These are phyloP conservation scores for Eucalyptus leucophloia DNA, from an alignment of 345 rosid genomes.

Conservation along the genomic window DNA sequence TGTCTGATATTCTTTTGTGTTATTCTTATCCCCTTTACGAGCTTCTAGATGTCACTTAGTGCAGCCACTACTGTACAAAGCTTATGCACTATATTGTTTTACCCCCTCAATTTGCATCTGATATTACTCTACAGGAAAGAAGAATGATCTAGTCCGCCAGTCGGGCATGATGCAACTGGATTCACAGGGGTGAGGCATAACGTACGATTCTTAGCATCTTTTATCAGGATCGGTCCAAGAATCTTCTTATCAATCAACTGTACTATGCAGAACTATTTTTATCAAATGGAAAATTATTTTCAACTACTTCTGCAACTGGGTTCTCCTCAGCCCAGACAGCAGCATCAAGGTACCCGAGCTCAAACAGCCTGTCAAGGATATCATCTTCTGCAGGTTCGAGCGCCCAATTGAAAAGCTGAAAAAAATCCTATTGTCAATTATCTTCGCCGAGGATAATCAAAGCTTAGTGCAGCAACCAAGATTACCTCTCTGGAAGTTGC, in stretches of 20 bases:
- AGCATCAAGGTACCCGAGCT: constrained; percentile 77
- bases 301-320: constrained; percentile 41
- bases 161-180: neutral
- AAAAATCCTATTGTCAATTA: neutral
- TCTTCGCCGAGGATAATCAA: neutral
- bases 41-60: neutral
- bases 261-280: constrained; percentile 5
- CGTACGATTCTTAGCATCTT: neutral
- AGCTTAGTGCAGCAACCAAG: neutral
- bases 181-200: neutral
- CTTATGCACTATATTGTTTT: neutral
- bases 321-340: constrained; percentile 64
- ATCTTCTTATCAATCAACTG: neutral
- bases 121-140: neutral
- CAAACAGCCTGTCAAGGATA: constrained; percentile 61
- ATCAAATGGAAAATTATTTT: constrained; percentile 4
- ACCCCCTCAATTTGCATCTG: neutral
- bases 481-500: constrained; percentile 63
- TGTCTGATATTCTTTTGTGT: neutral
- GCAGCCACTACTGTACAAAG: neutral
- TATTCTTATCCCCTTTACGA: neutral
- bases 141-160: neutral
- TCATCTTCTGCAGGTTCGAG: constrained; percentile 81
- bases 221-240: neutral
- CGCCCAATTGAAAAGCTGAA: constrained; percentile 88